Percentiles rank a stretch among this genome's conserved stretches.
These are phyloP conservation scores for Candida oleophila DNA, from an alignment of 805 yeast species.

Conservation along the genomic window DNA sequence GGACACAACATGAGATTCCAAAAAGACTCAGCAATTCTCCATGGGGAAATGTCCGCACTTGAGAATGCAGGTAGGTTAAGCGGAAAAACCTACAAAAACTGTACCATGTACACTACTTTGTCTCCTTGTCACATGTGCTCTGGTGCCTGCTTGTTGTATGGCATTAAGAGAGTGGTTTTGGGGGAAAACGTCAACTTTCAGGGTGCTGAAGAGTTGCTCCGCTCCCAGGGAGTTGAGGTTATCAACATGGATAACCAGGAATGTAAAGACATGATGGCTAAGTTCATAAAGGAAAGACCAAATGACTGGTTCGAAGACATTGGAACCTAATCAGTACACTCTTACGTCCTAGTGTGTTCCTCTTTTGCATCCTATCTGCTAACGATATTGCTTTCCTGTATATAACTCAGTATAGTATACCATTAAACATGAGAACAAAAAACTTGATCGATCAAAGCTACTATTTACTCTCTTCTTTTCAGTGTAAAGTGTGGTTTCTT, in stretches of 20 bases:
- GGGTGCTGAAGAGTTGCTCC: conserved; percentile 81
- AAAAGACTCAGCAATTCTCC: conserved; percentile 77
- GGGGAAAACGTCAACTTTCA: conserved; percentile 84
- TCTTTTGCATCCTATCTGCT: too few species aligned
- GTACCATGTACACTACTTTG: conserved; percentile 89
- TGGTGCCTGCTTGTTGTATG: conserved; percentile 89
- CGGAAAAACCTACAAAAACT: conserved; percentile 73
- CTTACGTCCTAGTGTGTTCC: too few species aligned
- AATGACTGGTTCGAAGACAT: conserved; percentile 81
- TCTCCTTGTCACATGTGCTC: conserved; percentile 96
- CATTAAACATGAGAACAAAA: too few species aligned
- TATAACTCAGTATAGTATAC: too few species aligned
- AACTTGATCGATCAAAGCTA: too few species aligned
- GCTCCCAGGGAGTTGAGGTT: conserved; percentile 69
- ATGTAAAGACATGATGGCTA: conserved; percentile 71
- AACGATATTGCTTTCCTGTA: background rate
- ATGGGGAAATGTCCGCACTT: conserved; percentile 87
- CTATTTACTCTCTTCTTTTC: too few species aligned
- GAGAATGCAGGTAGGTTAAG: conserved; percentile 89
- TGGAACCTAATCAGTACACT: conserved; percentile 49
- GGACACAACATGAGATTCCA: conserved; percentile 94
- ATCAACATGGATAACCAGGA: conserved; percentile 56
- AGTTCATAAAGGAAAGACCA: conserved; percentile 78
- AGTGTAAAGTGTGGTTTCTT: too few species aligned
- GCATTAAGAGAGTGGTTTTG: conserved; percentile 79